Base-by-base conservation (phyloP, 805 yeast species). In the Torulaspora indica region DNA sequence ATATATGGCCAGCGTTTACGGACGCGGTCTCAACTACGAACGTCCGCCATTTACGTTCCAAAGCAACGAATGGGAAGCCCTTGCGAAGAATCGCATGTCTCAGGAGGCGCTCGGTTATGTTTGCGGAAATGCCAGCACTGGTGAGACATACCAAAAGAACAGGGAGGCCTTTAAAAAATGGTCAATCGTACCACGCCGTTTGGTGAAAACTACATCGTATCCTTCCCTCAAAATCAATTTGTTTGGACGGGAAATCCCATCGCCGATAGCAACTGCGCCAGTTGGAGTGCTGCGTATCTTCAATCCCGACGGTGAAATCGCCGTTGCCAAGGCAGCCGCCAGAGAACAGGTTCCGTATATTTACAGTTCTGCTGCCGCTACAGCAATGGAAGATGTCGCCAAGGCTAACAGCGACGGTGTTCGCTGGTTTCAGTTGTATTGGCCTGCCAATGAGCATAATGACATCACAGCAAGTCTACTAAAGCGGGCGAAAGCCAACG, bases 341-440 rank as follows among this genome's bases (percentile, higher is more conserved):
- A 29, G 45, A 24, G 47, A 54, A 37, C 46, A 53, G 35, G 51
- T 58, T 8, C 61, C 63, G 15, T 58, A 56, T 42, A 49, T 58
- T 14, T 48, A 56, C 33, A 68, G 44, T 67, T 69, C 31, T 47
- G 63, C 72, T 20, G 56, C 58, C 32, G 53, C 63, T 4, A 62
- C 73, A 30, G 54, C 71, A 5, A 62, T 72, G 39, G 69, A 70
- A 20, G 75, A 73, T 37, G 68, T 74, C 33, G 60, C 62, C 45
- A 62, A 39, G 8, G 60, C 60, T 1, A 52, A 55, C 4, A 46
- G 48, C 5, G 62, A 55, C 27, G 71, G 66, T 42, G 59, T 68
- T 10, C 76, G 72, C 43, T 73, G 77, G 75, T 67, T 68, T 46
- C 81, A 76, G 51, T 60, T 73, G 31, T 76, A 76, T 15, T 53